Base-by-base conservation (phyloP, 2,329 filamentous ascomycete species). In the Calonectria henricotiae region DNA sequence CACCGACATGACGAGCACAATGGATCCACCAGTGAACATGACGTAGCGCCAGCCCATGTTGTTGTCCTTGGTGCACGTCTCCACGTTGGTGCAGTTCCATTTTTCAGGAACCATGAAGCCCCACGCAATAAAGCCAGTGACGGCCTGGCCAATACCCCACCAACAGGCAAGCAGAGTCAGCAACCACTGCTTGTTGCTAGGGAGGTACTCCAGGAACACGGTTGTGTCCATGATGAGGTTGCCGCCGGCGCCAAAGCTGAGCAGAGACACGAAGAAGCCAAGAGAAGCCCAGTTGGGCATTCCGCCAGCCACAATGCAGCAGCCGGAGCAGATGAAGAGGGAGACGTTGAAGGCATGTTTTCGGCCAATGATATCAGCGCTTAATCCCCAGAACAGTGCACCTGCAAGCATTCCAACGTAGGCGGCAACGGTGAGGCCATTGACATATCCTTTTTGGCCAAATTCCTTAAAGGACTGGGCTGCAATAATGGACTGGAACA, bases 321-420 rank as follows among this genome's bases (percentile, higher is more conserved):
- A 76, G n/a, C 89, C 78, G 4, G 89, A 88, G 76, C 88, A 91
- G 67, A 93, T 84, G 75, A 93, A 86, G 12, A 93, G 83, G 2
- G 89, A 90, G 25, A 89, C 82, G 75, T 93, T 93, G 83, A 94
- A 94, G 5, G 92, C 91, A 73, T 89, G 89, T 71, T 89, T 88
- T 49, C 92, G 86, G 6, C 91, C 92, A 70, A 93, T 90, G 39
- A 93, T 86, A 76, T 94, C 92, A 25, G 90, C 91, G 3, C 86
- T 86, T 35, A 92, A 80, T 2, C 91, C 91, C 91, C 91, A 94
- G 81, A 93, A 93, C 30, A 93, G 78, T 17, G 90, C 90, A 1
- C 90, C 88, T 0, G 83, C 71, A 62, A 86, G 83, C 83, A 86
- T 86, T 17, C 87, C 87, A 9, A 86, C 84, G 75, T 91, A 93